These are phyloP conservation scores for Trichosporon coremiiforme DNA, from an alignment of 1,284 basidiomycete species.

Conservation along the genomic window DNA sequence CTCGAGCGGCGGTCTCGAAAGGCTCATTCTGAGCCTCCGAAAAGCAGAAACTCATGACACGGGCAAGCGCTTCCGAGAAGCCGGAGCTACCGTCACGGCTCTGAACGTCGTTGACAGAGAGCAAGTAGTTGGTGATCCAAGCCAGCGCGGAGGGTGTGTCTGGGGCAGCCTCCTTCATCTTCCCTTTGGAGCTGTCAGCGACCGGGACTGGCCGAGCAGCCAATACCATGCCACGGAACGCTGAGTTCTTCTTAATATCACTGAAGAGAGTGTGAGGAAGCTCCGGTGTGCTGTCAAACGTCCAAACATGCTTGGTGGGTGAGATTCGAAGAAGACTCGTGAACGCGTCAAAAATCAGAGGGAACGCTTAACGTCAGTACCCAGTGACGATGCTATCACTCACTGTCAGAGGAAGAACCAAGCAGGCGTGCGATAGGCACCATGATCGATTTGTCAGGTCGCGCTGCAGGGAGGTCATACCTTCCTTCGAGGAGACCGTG, in stretches of 20 bases:
- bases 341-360: slow-evolving; percentile 62
- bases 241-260: slow-evolving; percentile 74
- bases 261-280: slow-evolving; percentile 72
- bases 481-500: slow-evolving; percentile 42
- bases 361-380: slow-evolving; percentile 65
- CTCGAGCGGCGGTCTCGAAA: slow-evolving; percentile 62
- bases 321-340: slow-evolving; percentile 60
- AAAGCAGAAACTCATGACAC: slow-evolving; percentile 69
- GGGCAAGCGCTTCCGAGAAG: slow-evolving; percentile 70
- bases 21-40: slow-evolving; percentile 76
- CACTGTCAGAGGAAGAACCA: slow-evolving; percentile 63
- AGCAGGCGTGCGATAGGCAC: slow-evolving; percentile 42
- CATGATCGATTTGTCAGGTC: slow-evolving; percentile 42
- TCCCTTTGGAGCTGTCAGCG: slow-evolving; percentile 30
- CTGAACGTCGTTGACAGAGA: slow-evolving; percentile 51
- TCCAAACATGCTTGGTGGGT: slow-evolving; percentile 68
- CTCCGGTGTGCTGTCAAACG: slow-evolving; percentile 60
- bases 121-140: slow-evolving; percentile 47
- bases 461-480: slow-evolving; percentile 31
- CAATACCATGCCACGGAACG: slow-evolving; percentile 63
- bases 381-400: slow-evolving; percentile 22
- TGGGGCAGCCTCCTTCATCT: slow-evolving; percentile 32
- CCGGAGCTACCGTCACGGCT: slow-evolving; percentile 61
- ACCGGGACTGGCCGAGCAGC: slow-evolving; percentile 17
- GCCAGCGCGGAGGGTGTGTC: slow-evolving; percentile 27